A percentile compares a stretch with the other conserved stretches of the same genome.
These are phyloP conservation scores for Gypsophila paniculata DNA, from an alignment of 179 eudicot species.

Conservation along the genomic window DNA sequence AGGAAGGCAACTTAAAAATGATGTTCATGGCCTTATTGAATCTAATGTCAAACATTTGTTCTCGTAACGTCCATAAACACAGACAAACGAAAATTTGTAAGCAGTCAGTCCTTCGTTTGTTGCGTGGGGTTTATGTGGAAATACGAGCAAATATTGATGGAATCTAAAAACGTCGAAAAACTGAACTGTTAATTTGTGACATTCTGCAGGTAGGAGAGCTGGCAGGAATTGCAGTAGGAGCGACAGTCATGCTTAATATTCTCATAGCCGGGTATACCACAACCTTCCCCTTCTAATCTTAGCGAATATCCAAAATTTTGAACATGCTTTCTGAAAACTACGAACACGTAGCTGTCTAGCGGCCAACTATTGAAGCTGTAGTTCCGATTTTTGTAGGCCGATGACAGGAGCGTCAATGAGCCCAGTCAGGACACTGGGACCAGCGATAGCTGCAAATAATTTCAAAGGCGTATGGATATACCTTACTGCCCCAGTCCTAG, in stretches of 20 bases:
- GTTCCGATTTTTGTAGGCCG: slow-evolving; percentile 27
- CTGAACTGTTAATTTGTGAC: too few species aligned
- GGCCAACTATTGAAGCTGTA: not conserved
- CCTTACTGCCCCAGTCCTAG: slow-evolving; percentile 73
- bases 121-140: too few species aligned
- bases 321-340: not conserved
- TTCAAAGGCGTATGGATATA: slow-evolving; percentile 78
- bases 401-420: slow-evolving; percentile 93
- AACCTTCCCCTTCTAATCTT: not conserved
- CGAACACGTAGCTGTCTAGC: not conserved
- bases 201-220: slow-evolving; percentile 78
- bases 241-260: slow-evolving; percentile 95
- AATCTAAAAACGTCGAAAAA: too few species aligned
- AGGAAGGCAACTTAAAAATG: not conserved
- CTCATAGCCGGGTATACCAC: slow-evolving; percentile 82
- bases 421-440: slow-evolving; percentile 90
- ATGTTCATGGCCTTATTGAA: slow-evolving; percentile 6
- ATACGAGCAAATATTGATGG: too few species aligned
- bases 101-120: not conserved
- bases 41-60: not conserved
- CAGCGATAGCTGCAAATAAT: slow-evolving; percentile 84
- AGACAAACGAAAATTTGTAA: slow-evolving; percentile 1
- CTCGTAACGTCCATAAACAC: not conserved
- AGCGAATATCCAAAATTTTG: not conserved
- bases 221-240: slow-evolving; percentile 98